Base-by-base conservation (phyloP, 2,329 filamentous ascomycete species). In the Metarhizium guizhouense region DNA sequence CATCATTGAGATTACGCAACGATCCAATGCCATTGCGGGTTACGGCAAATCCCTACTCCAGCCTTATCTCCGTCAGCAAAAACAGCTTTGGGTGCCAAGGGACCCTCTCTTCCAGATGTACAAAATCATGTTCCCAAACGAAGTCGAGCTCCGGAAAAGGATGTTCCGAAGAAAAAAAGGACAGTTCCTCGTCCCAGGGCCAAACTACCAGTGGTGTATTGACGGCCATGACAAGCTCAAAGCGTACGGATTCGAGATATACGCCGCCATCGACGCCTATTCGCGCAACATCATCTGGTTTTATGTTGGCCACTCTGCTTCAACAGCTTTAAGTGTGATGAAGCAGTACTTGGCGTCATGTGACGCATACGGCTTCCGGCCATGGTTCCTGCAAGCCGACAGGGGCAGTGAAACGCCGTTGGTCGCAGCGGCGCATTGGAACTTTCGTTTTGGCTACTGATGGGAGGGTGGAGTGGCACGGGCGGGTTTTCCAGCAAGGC, bases 271-370 rank as follows among this genome's bases (percentile, higher is more conserved):
- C 30, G 53, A 57, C 36, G 53, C 53, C 3, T 57, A 57, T 43
- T 57, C 56, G 25, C 53, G 53, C 49, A 55, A 57, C 20, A 57
- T 57, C n/a, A 54, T 57, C 48, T 57, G 48, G 56, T 52, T 57
- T 45, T 57, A 43, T n/a, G n/a, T 52, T 34, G 20, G 54, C 11
- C 32, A 53, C 49, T 56, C 54, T 40, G 54, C 54, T 6, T 43
- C 32, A 42, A 56, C 50, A 14, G 32, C 54, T 48, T 49, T 56
- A 18, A 56, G 54, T 38, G 43, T 53, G 8, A 16, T 56, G 8
- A 56, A 56, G 42, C 45, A 56, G 45, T 56, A 56, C 34, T 43
- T 56, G 8, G 36, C 55, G 3, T 34, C 45, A 16, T 53, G 34
- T 49, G 25, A 54, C 20, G 45, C 51, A 20, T 54, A 54, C 11